A percentile compares a stretch with the other conserved stretches of the same genome.
Conservation (phyloP, 495 filamentous ascomycete species). For the Aspergillus cristatus region DNA sequence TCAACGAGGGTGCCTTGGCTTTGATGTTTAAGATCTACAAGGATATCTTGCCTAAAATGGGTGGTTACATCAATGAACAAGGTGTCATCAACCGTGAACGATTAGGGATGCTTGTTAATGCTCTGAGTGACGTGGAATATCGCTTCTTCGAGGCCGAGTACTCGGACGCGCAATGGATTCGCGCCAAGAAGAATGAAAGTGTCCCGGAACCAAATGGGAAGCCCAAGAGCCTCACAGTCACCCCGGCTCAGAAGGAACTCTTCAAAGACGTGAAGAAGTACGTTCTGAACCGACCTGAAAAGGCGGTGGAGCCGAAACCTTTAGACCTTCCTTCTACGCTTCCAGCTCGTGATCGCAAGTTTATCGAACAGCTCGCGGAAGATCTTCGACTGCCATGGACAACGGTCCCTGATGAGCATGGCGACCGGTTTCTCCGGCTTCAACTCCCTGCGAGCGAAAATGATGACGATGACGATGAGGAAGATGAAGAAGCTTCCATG, state of each 20-base stretch:
- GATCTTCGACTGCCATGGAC: slow-evolving; percentile 74
- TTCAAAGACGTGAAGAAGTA: slow-evolving; percentile 78
- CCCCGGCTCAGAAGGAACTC: slow-evolving; percentile 69
- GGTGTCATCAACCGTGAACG: slow-evolving; percentile 83
- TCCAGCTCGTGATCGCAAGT: slow-evolving; percentile 80
- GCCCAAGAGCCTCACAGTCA: slow-evolving; percentile 55
- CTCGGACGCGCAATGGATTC: slow-evolving; percentile 84
- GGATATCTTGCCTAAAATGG: slow-evolving; percentile 71
- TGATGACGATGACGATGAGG: slow-evolving; percentile 53
- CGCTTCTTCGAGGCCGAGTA: slow-evolving; percentile 86
- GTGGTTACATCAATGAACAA: slow-evolving; percentile 93
- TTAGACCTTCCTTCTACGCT: slow-evolving; percentile 68
- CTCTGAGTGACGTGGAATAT: slow-evolving; percentile 76
- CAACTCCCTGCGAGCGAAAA: slow-evolving; percentile 50
- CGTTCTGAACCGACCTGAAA: slow-evolving; percentile 51
- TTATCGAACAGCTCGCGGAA: slow-evolving; percentile 80
- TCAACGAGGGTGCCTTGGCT: slow-evolving; percentile 93
- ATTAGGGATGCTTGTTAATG: slow-evolving; percentile 68
- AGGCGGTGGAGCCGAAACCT: slow-evolving; percentile 30
- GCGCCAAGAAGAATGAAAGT: slow-evolving; percentile 52
- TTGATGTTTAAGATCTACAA: slow-evolving; percentile 98
- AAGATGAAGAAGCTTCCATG: slow-evolving; percentile 79
- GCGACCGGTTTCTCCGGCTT: slow-evolving; percentile 69
- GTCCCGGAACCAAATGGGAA: slow-evolving; percentile 55
- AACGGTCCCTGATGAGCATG: slow-evolving; percentile 67